Conservation (phyloP, 1,284 basidiomycete species). For the Trichosporon inkin region DNA sequence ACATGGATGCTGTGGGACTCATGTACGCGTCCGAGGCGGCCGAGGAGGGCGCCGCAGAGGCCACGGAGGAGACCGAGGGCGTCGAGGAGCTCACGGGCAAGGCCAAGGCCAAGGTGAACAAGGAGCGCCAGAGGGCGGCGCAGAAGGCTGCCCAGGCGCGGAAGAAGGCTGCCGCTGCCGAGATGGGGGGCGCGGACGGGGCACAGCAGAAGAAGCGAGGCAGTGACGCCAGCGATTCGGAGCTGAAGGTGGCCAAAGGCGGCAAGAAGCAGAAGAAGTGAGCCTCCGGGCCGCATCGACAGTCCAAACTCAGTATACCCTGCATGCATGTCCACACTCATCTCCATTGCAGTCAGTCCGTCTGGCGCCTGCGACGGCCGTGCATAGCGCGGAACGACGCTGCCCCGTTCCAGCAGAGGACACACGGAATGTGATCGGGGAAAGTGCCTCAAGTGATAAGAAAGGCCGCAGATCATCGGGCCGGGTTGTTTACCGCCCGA, state of each 20-base stretch:
- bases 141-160: background rate
- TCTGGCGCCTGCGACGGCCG: too few relatives aligned
- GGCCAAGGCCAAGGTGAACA: background rate
- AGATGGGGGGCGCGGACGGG: background rate
- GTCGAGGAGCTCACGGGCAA: background rate
- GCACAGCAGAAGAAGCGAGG: background rate
- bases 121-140: background rate
- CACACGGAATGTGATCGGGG: too few relatives aligned
- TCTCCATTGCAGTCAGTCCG: too few relatives aligned
- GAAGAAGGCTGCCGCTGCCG: background rate
- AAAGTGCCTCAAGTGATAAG: too few relatives aligned
- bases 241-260: background rate
- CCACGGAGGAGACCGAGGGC: background rate
- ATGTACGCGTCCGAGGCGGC: constrained; percentile 60
- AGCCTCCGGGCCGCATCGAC: background rate
- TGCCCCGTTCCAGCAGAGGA: too few relatives aligned
- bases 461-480: too few relatives aligned
- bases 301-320: background rate
- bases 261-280: background rate
- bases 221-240: background rate
- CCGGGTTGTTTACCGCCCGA: too few relatives aligned
- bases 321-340: constrained; percentile 7
- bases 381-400: too few relatives aligned
- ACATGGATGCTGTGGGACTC: constrained; percentile 66
- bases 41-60: constrained; percentile 54